A percentile compares a stretch with the other conserved stretches of the same genome.
These are phyloP conservation scores for Trichoderma hamatum DNA, from an alignment of 2,329 filamentous ascomycete species.

Conservation along the genomic window DNA sequence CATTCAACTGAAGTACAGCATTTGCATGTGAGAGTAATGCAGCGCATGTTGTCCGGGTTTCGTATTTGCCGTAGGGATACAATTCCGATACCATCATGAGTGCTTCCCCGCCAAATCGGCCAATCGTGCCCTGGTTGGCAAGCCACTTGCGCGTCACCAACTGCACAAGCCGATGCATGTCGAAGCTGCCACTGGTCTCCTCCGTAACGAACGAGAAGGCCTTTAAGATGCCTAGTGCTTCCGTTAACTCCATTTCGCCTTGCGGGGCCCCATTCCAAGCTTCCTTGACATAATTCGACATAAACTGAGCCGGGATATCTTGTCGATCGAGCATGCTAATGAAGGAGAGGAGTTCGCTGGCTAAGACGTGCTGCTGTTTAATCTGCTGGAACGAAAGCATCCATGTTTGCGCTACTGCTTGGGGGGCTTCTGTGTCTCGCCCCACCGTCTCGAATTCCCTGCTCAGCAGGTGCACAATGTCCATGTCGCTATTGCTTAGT, in stretches of 20 bases:
- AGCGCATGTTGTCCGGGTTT: constrained; percentile 4
- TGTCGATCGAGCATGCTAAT: constrained; percentile 39
- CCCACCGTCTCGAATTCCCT: constrained; percentile 38
- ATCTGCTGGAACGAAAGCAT: constrained; percentile 40
- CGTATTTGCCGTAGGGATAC: background rate
- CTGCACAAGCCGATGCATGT: constrained; percentile 42
- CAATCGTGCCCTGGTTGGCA: background rate
- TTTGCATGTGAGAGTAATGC: constrained; percentile 16
- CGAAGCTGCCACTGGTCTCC: constrained; percentile 29
- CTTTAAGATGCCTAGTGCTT: constrained; percentile 35
- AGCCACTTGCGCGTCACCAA: constrained; percentile 40
- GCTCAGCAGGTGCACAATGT: constrained; percentile 34
- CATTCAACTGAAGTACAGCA: background rate
- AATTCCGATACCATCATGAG: background rate
- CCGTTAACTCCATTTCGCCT: constrained; percentile 10
- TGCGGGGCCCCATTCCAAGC: background rate
- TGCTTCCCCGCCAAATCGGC: background rate
- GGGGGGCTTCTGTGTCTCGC: constrained; percentile 34
- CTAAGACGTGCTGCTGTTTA: constrained; percentile 32
- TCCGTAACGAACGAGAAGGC: constrained; percentile 35
- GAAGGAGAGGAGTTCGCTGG: constrained; percentile 37
- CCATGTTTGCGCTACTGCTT: constrained; percentile 39
- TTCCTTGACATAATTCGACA: constrained; percentile 26
- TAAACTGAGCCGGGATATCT: constrained; percentile 35
- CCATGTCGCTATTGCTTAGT: constrained; percentile 33